A percentile compares a stretch with the other conserved stretches of the same genome.
Evolutionary conservation across 2,329 filamentous ascomycete species (phyloP).

Genomic region (Colletotrichum truncatum): DNA sequence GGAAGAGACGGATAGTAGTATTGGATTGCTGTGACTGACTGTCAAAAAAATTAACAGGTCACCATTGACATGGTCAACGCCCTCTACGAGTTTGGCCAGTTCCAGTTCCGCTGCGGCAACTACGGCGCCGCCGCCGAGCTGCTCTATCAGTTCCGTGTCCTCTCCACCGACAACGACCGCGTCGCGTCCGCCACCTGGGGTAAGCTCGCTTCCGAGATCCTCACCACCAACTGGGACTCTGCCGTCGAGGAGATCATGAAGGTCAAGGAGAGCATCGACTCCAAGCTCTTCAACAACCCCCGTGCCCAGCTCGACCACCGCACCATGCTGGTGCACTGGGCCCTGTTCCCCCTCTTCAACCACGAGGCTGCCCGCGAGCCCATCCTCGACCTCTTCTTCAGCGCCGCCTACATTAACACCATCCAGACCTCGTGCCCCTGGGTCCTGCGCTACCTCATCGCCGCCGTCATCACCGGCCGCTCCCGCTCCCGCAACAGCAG

Average conservation of each 20-base stretch:
- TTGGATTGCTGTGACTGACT: no score
- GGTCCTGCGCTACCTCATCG: conserved; percentile 93
- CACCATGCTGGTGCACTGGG: conserved; percentile 98
- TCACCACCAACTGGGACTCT: conserved; percentile 93
- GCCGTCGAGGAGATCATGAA: conserved; percentile 92
- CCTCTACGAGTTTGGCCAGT: conserved; percentile 94
- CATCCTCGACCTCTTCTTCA: conserved; percentile 97
- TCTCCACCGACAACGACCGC: conserved; percentile 98
- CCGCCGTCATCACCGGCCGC: conserved; percentile 94
- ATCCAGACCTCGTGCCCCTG: conserved; percentile 98
- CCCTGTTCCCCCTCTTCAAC: conserved; percentile 99
- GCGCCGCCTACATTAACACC: conserved; percentile 97
- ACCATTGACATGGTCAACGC: conserved; percentile 96
- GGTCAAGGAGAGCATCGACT: conserved; percentile 92
- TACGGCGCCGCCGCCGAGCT: conserved; percentile 91
- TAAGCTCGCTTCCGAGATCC: conserved; percentile 95
- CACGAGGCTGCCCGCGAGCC: conserved; percentile 89
- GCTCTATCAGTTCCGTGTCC: conserved; percentile 96
- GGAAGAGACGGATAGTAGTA: no score
- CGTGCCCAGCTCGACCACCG: conserved; percentile 95
- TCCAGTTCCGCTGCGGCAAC: conserved; percentile 97
- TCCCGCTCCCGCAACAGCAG: conserved; percentile 82
- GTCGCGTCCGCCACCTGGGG: conserved; percentile 96
- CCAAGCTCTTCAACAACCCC: conserved; percentile 94
- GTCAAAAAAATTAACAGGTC: conserved; percentile 62